Percentiles rank a stretch among this genome's conserved stretches.
Conservation (phyloP, 1,284 basidiomycete genomes). For the Boletellus deceptivus region DNA sequence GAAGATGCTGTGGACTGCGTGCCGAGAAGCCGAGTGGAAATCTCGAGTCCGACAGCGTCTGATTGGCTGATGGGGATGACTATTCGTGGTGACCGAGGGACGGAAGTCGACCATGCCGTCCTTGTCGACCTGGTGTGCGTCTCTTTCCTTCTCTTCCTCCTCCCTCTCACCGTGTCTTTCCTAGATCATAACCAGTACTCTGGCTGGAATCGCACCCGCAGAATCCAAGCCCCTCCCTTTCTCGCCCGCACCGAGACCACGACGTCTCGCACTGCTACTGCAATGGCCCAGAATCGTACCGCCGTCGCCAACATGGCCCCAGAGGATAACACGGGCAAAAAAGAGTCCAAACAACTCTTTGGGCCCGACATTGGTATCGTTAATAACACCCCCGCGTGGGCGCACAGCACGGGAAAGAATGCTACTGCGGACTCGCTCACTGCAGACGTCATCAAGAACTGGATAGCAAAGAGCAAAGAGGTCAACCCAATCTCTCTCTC, state of each 20-base stretch:
- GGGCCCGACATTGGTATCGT: constrained; percentile 65
- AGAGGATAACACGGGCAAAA: constrained; percentile 19
- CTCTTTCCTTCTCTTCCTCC: neutral
- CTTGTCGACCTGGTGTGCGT: constrained; percentile 38
- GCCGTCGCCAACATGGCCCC: constrained; percentile 41
- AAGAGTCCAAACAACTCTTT: constrained; percentile 55
- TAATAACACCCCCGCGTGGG: constrained; percentile 43
- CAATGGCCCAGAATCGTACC: constrained; percentile 41
- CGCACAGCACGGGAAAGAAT: constrained; percentile 35
- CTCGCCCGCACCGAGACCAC: constrained; percentile 50
- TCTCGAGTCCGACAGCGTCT: constrained; percentile 4
- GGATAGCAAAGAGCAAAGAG: constrained; percentile 85
- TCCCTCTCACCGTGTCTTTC: neutral
- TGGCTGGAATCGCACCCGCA: constrained; percentile 53
- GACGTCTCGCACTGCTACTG: constrained; percentile 44
- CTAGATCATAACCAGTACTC: constrained; percentile 52
- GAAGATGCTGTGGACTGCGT: neutral
- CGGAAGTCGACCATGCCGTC: constrained; percentile 28
- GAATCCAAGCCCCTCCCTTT: constrained; percentile 47
- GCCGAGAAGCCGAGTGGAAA: constrained; percentile 11
- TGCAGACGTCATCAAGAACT: constrained; percentile 58
- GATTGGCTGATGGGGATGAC: constrained; percentile 12
- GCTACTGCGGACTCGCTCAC: constrained; percentile 30
- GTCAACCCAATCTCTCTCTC: constrained; percentile 36
- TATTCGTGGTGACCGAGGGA: neutral